Conservation (phyloP, 495 filamentous ascomycete genomes). For the Cladorrhinum samala region DNA sequence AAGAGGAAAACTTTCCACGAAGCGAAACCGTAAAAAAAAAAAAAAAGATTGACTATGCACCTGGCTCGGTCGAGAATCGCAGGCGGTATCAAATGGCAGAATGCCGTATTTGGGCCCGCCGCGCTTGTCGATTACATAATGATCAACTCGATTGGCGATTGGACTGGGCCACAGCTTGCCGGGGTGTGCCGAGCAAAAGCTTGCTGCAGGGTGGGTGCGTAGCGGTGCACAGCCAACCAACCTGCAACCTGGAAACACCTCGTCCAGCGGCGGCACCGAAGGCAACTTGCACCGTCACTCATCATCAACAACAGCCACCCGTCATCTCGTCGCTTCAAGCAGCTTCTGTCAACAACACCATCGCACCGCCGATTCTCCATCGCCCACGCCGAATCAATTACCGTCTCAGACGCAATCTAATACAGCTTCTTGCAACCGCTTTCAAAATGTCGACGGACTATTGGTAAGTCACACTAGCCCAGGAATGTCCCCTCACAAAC, state of each 20-base stretch:
- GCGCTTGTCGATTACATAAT: slow-evolving; percentile 18
- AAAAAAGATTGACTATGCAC: background rate
- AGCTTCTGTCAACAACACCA: slow-evolving; percentile 8
- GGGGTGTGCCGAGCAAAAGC: slow-evolving; percentile 18
- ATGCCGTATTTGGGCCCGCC: too few relatives aligned
- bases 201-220: slow-evolving; percentile 11
- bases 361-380: slow-evolving; percentile 16
- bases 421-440: slow-evolving; percentile 25
- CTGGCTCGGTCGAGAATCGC: slow-evolving; percentile 5
- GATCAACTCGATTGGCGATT: slow-evolving; percentile 22
- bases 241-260: slow-evolving; percentile 39
- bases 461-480: slow-evolving; percentile 35
- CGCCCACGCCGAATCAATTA: slow-evolving; percentile 8
- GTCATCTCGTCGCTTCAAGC: slow-evolving; percentile 6
- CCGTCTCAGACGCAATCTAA: slow-evolving; percentile 14
- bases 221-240: slow-evolving; percentile 27
- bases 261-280: slow-evolving; percentile 18
- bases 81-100: slow-evolving; percentile 12
- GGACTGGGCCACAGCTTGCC: background rate
- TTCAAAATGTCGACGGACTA: slow-evolving; percentile 40
- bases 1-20: background rate
- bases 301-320: slow-evolving; percentile 15
- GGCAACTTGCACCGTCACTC: slow-evolving; percentile 26
- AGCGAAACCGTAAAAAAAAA: background rate
- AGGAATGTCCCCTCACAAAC: slow-evolving; percentile 7